A percentile compares a stretch with the other conserved stretches of the same genome.
These are phyloP conservation scores for Phytophthora macrochlamydospora DNA, from an alignment of 352 stramenopile genomes.

Conservation along the genomic window DNA sequence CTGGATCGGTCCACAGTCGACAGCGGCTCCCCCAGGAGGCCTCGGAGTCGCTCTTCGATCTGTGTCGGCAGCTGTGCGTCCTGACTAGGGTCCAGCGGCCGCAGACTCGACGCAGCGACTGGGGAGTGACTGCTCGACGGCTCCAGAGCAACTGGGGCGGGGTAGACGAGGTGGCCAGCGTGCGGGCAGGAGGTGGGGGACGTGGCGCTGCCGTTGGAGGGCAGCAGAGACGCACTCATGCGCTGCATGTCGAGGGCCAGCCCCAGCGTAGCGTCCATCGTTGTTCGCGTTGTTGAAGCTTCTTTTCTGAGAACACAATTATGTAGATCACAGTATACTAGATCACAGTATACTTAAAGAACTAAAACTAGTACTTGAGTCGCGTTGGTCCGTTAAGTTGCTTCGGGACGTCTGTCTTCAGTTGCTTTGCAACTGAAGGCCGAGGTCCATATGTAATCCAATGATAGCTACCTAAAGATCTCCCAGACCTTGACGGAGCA, in stretches of 20 bases:
- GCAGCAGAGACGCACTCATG: conserved; percentile 16
- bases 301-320: too few species aligned
- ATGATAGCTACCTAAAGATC: too few species aligned
- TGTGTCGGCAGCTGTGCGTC: conserved; percentile 14
- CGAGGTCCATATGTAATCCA: too few species aligned
- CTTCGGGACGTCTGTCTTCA: too few species aligned
- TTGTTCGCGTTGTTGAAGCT: too few species aligned
- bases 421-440: too few species aligned
- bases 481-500: too few species aligned
- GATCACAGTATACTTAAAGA: too few species aligned
- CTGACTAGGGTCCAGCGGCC: neutral
- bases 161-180: neutral
- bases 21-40: conserved; percentile 30
- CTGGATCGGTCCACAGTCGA: conserved; percentile 28
- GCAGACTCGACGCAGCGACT: neutral
- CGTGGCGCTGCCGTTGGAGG: conserved; percentile 5
- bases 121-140: conserved; percentile 1
- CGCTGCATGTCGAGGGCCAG: conserved; percentile 6
- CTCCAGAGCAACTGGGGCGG: conserved; percentile 2
- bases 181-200: conserved; percentile 17
- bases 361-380: too few species aligned
- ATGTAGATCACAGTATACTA: too few species aligned
- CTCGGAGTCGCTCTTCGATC: conserved; percentile 33
- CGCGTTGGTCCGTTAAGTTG: too few species aligned
- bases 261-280: neutral